A percentile compares a stretch with the other conserved stretches of the same genome.
phyloP scores from a whole-genome alignment of 2,329 filamentous ascomycete genomes.

The Cercospora sp. region DNA sequence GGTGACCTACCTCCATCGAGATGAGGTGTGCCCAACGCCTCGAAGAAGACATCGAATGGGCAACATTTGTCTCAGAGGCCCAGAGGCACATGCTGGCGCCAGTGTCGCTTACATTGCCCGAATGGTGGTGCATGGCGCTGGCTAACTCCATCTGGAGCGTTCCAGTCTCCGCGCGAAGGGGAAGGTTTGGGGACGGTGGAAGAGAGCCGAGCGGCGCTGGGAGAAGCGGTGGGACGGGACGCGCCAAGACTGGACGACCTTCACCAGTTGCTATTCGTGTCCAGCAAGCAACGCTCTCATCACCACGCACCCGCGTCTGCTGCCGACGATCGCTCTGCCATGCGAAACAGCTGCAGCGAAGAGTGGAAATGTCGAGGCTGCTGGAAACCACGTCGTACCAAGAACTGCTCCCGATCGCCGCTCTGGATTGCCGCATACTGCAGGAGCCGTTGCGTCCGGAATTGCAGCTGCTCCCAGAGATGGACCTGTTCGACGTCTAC shows the following conservation, averaged over 20 bases:
- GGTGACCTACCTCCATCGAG: background rate
- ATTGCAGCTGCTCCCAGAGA: background rate
- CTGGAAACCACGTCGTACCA: slow-evolving; percentile 1
- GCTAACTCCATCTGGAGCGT: slow-evolving; percentile 8
- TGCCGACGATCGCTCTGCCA: background rate
- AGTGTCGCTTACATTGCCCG: background rate
- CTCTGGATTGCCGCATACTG: background rate
- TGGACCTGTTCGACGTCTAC: slow-evolving; percentile 5
- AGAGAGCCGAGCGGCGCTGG: background rate
- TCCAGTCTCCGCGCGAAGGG: background rate
- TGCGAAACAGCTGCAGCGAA: background rate
- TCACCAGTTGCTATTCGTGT: background rate
- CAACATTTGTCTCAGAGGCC: background rate
- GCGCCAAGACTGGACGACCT: background rate
- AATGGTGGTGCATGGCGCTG: background rate
- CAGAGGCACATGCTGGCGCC: background rate
- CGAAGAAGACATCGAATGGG: background rate
- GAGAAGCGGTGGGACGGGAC: background rate
- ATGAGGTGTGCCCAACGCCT: background rate
- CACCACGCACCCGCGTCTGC: background rate
- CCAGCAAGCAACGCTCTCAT: background rate
- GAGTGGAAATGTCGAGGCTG: background rate
- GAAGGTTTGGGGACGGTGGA: background rate
- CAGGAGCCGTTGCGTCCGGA: slow-evolving; percentile 2
- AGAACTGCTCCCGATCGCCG: slow-evolving; percentile 1